Percentiles rank a stretch among this genome's conserved stretches.
phyloP scores from a whole-genome alignment of 1,284 basidiomycete genomes.

The Coniferiporia weirii region DNA sequence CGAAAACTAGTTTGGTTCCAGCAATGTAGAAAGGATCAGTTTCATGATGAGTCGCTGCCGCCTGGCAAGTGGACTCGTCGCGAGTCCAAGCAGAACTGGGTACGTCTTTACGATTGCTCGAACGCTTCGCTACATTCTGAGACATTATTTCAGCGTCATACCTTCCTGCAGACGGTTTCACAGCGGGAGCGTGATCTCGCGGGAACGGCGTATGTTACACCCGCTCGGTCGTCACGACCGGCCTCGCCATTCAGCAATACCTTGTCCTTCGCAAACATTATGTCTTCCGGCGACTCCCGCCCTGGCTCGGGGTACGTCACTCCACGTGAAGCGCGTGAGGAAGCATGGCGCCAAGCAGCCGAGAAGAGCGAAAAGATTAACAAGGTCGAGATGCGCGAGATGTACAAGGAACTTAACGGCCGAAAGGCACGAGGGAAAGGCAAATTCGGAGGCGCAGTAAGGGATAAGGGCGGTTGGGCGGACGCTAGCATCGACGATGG shows the following conservation, averaged over 20 bases:
- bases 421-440: conserved; percentile 63
- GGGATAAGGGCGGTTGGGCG: conserved; percentile 66
- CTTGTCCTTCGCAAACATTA: conserved; percentile 13
- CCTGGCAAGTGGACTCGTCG: conserved; percentile 81
- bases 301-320: conserved; percentile 62
- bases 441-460: conserved; percentile 57
- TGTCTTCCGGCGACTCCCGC: conserved; percentile 25
- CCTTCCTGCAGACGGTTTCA: conserved; percentile 45
- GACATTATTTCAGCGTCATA: conserved; percentile 41
- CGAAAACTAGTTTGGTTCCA: conserved; percentile 78
- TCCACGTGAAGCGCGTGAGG: conserved; percentile 70
- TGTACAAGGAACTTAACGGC: conserved; percentile 85
- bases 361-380: conserved; percentile 50
- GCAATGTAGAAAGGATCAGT: conserved; percentile 75
- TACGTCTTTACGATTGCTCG: conserved; percentile 28
- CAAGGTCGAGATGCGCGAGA: conserved; percentile 80
- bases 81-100: conserved; percentile 84
- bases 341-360: conserved; percentile 61
- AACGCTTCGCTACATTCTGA: not conserved
- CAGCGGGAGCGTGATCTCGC: conserved; percentile 40
- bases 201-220: conserved; percentile 31
- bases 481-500: conserved; percentile 24
- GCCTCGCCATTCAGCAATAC: conserved; percentile 27
- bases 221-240: conserved; percentile 27
- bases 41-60: conserved; percentile 69